Percentiles rank a stretch among this genome's conserved stretches.
Conservation (phyloP, 2,329 filamentous ascomycete species). For the Penicillium thymicola region DNA sequence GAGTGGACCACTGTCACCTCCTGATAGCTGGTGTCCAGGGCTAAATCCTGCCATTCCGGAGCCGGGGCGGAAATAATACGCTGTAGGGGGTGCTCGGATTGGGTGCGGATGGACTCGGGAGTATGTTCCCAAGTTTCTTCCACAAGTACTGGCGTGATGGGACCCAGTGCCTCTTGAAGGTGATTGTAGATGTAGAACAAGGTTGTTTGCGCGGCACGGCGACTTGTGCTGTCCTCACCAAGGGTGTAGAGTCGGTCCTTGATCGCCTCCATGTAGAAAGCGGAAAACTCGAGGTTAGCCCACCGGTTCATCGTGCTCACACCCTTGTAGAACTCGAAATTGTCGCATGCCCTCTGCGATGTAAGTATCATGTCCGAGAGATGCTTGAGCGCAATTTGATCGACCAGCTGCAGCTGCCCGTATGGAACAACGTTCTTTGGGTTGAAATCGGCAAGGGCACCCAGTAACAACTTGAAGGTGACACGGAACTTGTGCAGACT, state of each 20-base stretch:
- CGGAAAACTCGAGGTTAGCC: slow-evolving; percentile 77
- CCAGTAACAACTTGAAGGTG: slow-evolving; percentile 86
- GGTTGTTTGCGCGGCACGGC: slow-evolving; percentile 55
- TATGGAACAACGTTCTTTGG: slow-evolving; percentile 40
- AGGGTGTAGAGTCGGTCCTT: slow-evolving; percentile 93
- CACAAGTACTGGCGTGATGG: slow-evolving; percentile 77
- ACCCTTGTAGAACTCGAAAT: slow-evolving; percentile 79
- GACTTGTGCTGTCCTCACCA: slow-evolving; percentile 61
- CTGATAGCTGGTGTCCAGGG: slow-evolving; percentile 49
- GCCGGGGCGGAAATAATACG: slow-evolving; percentile 34
- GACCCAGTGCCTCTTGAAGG: slow-evolving; percentile 73
- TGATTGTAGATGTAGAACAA: slow-evolving; percentile 64
- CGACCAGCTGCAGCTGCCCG: slow-evolving; percentile 56
- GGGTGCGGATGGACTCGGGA: slow-evolving; percentile 60
- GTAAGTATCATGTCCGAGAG: slow-evolving; percentile 63
- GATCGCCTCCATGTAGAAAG: slow-evolving; percentile 88
- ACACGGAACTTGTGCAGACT: slow-evolving; percentile 82
- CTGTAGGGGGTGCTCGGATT: slow-evolving; percentile 45
- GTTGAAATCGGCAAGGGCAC: slow-evolving; percentile 61
- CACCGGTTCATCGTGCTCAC: slow-evolving; percentile 73
- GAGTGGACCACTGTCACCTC: slow-evolving; percentile 52
- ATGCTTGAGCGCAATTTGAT: slow-evolving; percentile 75
- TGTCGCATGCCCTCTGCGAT: slow-evolving; percentile 63
- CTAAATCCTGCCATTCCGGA: slow-evolving; percentile 38
- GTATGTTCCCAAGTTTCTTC: slow-evolving; percentile 84